Evolutionary conservation across 2,329 filamentous ascomycete species (phyloP).

Genomic region (Colletotrichum tofieldiae): DNA sequence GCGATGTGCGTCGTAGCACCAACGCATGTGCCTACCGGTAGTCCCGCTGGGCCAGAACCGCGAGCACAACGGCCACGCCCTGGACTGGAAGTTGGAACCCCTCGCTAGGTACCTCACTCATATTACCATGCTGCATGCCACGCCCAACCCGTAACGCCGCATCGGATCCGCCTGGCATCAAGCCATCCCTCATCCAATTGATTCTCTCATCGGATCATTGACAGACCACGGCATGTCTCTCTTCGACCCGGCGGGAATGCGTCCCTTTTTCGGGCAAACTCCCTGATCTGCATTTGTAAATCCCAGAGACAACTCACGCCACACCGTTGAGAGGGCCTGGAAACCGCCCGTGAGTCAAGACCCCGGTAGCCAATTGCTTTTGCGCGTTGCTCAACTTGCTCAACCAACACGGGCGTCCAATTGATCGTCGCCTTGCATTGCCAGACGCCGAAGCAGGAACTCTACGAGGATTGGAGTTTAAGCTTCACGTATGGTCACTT

Average conservation of each 20-base stretch:
- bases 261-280: conserved; percentile 21
- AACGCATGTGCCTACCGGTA: conserved; percentile 18
- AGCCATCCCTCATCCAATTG: conserved; percentile 29
- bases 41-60: conserved; percentile 7
- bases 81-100: background rate
- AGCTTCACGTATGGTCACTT: background rate
- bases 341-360: conserved; percentile 28
- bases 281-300: background rate
- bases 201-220: conserved; percentile 25
- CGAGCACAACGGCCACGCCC: background rate
- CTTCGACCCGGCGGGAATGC: background rate
- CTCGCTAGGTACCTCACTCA: conserved; percentile 1
- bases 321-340: conserved; percentile 18
- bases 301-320: background rate
- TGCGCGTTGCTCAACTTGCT: background rate
- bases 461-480: conserved; percentile 6
- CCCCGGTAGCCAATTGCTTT: conserved; percentile 7
- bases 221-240: conserved; percentile 24
- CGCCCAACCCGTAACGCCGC: conserved; percentile 4
- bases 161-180: conserved; percentile 33
- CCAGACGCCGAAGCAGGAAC: background rate
- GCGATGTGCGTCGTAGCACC: conserved; percentile 17
- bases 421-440: background rate
- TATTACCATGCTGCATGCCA: conserved; percentile 1
- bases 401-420: background rate